A percentile compares a stretch with the other conserved stretches of the same genome.
Evolutionary conservation across 129 eudicot species (phyloP).

Genomic region (Tanacetum coccineum): DNA sequence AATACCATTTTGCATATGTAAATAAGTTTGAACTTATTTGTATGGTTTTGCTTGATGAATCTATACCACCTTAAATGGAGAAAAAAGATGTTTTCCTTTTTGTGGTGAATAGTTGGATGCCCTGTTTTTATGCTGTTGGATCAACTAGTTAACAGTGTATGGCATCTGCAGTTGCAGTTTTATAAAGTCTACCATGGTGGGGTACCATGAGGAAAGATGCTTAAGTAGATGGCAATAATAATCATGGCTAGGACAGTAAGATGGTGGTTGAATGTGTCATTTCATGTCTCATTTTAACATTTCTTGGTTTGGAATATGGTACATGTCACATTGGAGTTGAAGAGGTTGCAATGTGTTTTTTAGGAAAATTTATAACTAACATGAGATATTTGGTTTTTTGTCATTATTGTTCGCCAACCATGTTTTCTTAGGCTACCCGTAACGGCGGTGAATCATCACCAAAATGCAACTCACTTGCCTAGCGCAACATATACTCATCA

Average conservation of each 20-base stretch:
- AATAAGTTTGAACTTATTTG: too few species aligned
- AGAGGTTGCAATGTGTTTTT: too few species aligned
- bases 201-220: conserved; percentile 14
- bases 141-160: conserved; percentile 16
- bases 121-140: conserved; percentile 15
- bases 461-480: too few species aligned
- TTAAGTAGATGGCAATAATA: conserved; percentile 9
- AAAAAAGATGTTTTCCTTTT: neutral
- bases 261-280: conserved; percentile 8
- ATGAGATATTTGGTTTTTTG: too few species aligned
- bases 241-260: conserved; percentile 8
- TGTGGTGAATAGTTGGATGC: conserved; percentile 14
- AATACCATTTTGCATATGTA: too few species aligned
- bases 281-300: conserved; percentile 8
- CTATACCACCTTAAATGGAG: neutral
- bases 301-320: neutral
- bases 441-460: too few species aligned
- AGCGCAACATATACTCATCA: too few species aligned
- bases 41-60: conserved; percentile 4
- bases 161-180: neutral
- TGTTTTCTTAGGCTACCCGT: too few species aligned
- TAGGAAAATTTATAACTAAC: too few species aligned
- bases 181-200: conserved; percentile 4
- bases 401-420: too few species aligned
- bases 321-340: neutral